phyloP scores from a whole-genome alignment of 495 filamentous ascomycete species.

The Xylaria curta region DNA sequence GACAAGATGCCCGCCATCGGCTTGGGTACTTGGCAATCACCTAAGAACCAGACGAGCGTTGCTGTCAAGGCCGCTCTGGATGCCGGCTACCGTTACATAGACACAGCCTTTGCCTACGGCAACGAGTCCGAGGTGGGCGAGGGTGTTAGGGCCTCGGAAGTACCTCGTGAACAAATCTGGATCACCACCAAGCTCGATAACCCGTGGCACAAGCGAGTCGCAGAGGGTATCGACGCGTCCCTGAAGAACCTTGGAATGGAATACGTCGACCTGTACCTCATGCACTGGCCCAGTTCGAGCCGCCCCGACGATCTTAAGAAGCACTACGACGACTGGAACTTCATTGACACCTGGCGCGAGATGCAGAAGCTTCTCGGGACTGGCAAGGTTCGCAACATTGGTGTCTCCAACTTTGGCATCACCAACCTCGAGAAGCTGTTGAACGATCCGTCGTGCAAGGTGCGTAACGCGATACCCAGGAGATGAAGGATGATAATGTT shows the following conservation, averaged over 20 bases:
- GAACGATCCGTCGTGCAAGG: slow-evolving; percentile 60
- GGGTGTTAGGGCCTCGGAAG: slow-evolving; percentile 79
- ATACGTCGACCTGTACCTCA: slow-evolving; percentile 85
- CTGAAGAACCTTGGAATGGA: slow-evolving; percentile 72
- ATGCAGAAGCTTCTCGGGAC: slow-evolving; percentile 82
- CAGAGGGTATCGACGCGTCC: slow-evolving; percentile 71
- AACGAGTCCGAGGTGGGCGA: slow-evolving; percentile 85
- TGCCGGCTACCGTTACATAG: slow-evolving; percentile 66
- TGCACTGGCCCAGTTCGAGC: slow-evolving; percentile 77
- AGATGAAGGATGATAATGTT: slow-evolving; percentile 58
- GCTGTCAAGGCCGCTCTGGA: slow-evolving; percentile 80
- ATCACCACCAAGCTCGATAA: slow-evolving; percentile 90
- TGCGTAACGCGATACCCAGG: slow-evolving; percentile 43
- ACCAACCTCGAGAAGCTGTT: slow-evolving; percentile 71
- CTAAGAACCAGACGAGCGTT: slow-evolving; percentile 53
- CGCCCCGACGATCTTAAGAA: slow-evolving; percentile 49
- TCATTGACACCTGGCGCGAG: slow-evolving; percentile 82
- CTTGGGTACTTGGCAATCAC: slow-evolving; percentile 82
- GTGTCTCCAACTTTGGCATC: slow-evolving; percentile 78
- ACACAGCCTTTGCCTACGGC: slow-evolving; percentile 78
- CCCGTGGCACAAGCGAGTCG: slow-evolving; percentile 71
- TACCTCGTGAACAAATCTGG: slow-evolving; percentile 82
- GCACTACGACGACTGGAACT: slow-evolving; percentile 70
- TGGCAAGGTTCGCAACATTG: slow-evolving; percentile 82
- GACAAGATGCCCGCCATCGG: slow-evolving; percentile 80